Evolutionary conservation across 805 yeast genomes (phyloP).

Genomic region (Blastobotrys americana): DNA sequence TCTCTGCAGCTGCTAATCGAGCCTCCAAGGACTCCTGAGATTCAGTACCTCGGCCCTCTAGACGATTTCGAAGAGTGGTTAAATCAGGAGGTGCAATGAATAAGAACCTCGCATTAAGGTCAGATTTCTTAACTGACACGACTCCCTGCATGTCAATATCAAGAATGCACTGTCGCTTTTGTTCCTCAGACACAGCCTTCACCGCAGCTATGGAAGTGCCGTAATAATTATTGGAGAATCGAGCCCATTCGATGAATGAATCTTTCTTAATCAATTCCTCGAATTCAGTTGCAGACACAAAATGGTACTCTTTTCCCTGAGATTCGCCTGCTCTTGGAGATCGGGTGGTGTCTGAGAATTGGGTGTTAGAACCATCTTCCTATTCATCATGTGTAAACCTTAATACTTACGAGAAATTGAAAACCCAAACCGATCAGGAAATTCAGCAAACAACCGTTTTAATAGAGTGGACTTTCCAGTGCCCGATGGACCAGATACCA

Average conservation of each 20-base stretch:
- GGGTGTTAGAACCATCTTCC: not conserved
- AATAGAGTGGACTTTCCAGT: conserved; percentile 93
- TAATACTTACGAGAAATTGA: conserved; percentile 58
- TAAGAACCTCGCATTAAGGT: conserved; percentile 74
- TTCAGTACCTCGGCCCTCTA: conserved; percentile 91
- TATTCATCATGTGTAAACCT: not conserved
- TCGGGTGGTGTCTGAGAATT: conserved; percentile 66
- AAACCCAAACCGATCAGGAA: conserved; percentile 85
- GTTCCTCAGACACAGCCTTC: conserved; percentile 48
- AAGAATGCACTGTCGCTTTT: conserved; percentile 74
- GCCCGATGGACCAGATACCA: conserved; percentile 92
- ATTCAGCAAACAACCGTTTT: conserved; percentile 83
- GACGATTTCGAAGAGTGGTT: conserved; percentile 66
- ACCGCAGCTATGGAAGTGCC: conserved; percentile 90
- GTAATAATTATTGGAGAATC: conserved; percentile 94
- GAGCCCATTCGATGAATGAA: conserved; percentile 95
- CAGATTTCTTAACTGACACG: conserved; percentile 75
- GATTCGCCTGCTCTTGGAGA: conserved; percentile 86
- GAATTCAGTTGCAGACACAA: conserved; percentile 73
- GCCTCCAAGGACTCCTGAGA: conserved; percentile 75
- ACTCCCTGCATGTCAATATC: conserved; percentile 99
- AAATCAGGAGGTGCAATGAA: conserved; percentile 91
- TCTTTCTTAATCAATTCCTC: conserved; percentile 62
- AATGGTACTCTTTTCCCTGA: conserved; percentile 85
- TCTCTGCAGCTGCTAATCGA: conserved; percentile 79